Evolutionary conservation across 2,329 filamentous ascomycete genomes (phyloP).

Genomic region (Aspergillus novofumigatus): DNA sequence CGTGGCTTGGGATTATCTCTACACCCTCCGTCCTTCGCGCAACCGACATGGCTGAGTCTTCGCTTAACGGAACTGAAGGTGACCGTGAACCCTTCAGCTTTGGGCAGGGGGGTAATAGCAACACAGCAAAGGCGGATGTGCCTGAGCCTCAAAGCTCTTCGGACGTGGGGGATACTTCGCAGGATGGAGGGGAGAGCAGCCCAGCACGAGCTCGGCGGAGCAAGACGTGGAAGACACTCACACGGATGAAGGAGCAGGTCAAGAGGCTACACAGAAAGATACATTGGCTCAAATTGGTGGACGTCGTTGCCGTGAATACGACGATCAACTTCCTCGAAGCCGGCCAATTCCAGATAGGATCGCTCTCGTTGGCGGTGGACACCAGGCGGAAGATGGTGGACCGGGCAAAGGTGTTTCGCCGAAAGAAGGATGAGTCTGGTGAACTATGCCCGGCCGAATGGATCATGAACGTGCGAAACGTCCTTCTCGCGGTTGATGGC

Average conservation of each 20-base stretch:
- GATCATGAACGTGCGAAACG: conserved; percentile 80
- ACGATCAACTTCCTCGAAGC: conserved; percentile 73
- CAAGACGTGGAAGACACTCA: conserved; percentile 77
- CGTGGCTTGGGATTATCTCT: conserved; percentile 81
- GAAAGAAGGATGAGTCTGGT: conserved; percentile 61
- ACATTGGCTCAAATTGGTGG: conserved; percentile 82
- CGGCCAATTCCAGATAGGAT: conserved; percentile 79
- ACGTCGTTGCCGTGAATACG: conserved; percentile 79
- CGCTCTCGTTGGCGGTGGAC: conserved; percentile 80
- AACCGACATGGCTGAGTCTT: conserved; percentile 93
- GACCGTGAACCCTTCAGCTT: conserved; percentile 69
- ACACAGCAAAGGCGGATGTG: conserved; percentile 17
- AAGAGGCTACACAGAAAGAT: conserved; percentile 84
- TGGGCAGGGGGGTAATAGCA: conserved; percentile 37
- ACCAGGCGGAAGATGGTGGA: conserved; percentile 90
- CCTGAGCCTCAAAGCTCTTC: conserved; percentile 19
- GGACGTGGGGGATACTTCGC: conserved; percentile 20
- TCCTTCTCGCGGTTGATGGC: conserved; percentile 83
- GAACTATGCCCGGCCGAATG: conserved; percentile 82
- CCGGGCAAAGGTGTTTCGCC: conserved; percentile 81
- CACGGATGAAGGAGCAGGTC: conserved; percentile 73
- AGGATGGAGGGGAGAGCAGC: conserved; percentile 13
- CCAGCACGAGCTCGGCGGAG: conserved; percentile 44
- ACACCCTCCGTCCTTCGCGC: conserved; percentile 91
- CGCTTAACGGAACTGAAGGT: conserved; percentile 81